Conservation (phyloP, 345 rosid species). For the Boechera stricta region DNA sequence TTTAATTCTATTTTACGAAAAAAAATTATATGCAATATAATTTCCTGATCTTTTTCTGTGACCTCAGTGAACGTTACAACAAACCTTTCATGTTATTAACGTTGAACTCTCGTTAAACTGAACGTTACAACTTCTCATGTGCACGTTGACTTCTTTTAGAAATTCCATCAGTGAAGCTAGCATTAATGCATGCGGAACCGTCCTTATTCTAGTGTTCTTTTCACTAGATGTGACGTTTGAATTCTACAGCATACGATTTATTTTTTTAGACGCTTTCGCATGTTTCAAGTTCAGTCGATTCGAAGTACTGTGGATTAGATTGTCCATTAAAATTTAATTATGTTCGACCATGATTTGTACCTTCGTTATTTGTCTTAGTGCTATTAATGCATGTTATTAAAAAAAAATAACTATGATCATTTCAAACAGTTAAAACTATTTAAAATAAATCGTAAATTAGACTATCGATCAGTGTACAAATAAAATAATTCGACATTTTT, state of each 20-base stretch:
- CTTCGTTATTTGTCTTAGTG: too few species aligned
- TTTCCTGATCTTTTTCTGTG: not conserved
- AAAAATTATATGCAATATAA: not conserved
- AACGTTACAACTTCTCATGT: conserved; percentile 37
- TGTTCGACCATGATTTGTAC: too few species aligned
- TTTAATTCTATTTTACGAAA: not conserved
- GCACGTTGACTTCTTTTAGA: conserved; percentile 1
- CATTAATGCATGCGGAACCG: conserved; percentile 3
- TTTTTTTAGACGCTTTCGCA: not conserved
- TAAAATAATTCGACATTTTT: too few species aligned
- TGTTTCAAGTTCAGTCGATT: not conserved
- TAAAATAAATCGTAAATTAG: too few species aligned
- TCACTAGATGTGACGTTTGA: conserved; percentile 18
- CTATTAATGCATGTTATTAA: too few species aligned
- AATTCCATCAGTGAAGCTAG: conserved; percentile 11
- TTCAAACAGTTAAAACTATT: too few species aligned
- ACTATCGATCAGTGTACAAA: too few species aligned
- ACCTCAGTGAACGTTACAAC: conserved; percentile 41
- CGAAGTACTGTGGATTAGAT: not conserved
- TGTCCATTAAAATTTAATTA: conserved; percentile 1
- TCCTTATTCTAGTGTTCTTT: not conserved
- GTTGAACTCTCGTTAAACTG: not conserved
- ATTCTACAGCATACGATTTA: not conserved
- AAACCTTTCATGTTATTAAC: conserved; percentile 31
- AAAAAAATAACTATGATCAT: not conserved